Percentiles rank a stretch among this genome's conserved stretches.
These are phyloP conservation scores for Aspergillus thermomutatus DNA, from an alignment of 2,329 filamentous ascomycete genomes.

Conservation along the genomic window DNA sequence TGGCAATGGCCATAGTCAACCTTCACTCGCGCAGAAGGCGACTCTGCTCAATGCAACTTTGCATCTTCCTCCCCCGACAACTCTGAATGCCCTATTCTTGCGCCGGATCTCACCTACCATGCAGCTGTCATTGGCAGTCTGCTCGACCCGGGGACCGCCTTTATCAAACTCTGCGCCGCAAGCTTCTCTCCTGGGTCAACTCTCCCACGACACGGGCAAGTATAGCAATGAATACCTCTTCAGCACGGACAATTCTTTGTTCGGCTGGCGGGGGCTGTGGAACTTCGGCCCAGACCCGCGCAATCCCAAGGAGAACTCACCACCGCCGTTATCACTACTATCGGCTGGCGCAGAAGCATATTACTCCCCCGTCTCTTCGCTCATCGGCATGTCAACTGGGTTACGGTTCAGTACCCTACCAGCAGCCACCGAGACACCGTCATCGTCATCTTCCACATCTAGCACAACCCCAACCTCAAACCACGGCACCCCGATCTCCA, in stretches of 20 bases:
- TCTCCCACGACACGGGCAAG: slow-evolving; percentile 72
- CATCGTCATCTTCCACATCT: slow-evolving; percentile 18
- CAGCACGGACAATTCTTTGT: slow-evolving; percentile 84
- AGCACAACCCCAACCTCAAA: slow-evolving; percentile 20
- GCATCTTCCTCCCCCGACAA: slow-evolving; percentile 64
- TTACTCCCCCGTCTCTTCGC: slow-evolving; percentile 92
- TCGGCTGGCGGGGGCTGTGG: slow-evolving; percentile 86
- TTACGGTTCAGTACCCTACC: slow-evolving; percentile 81
- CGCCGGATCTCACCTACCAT: slow-evolving; percentile 72
- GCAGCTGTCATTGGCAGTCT: slow-evolving; percentile 70
- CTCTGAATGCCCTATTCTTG: slow-evolving; percentile 81
- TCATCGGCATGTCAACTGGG: slow-evolving; percentile 84
- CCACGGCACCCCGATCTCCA: slow-evolving; percentile 49
- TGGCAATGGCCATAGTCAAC: not conserved
- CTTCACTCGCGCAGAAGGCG: slow-evolving; percentile 28
- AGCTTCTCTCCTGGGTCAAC: slow-evolving; percentile 43
- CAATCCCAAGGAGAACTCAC: slow-evolving; percentile 23
- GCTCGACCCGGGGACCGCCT: slow-evolving; percentile 38
- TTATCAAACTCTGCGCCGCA: slow-evolving; percentile 44
- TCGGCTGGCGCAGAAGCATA: slow-evolving; percentile 91
- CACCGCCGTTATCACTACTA: slow-evolving; percentile 73
- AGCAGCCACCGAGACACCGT: slow-evolving; percentile 46
- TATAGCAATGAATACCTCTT: slow-evolving; percentile 88
- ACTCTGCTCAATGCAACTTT: slow-evolving; percentile 46
- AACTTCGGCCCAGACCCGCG: slow-evolving; percentile 76